Evolutionary conservation across 1,284 basidiomycete genomes (phyloP), one percentile per base, ranked within the genome.

Genomic region (Moesziomyces antarcticus): DNA sequence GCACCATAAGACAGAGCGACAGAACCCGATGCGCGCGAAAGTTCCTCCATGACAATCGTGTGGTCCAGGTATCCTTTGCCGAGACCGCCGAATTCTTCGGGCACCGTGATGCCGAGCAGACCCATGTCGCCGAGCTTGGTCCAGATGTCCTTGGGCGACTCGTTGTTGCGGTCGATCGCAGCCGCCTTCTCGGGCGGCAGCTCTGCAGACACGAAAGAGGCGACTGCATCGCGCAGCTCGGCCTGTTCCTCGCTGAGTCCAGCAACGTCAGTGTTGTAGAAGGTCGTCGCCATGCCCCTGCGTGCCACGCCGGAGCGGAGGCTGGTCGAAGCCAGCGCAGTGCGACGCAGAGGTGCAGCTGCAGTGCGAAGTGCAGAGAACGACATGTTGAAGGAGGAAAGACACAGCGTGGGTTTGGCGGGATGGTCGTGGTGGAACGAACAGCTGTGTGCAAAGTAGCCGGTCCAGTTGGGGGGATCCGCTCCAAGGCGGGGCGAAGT

Each of bases 1-100:
- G 94, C 94, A 56, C 94, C 94, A 77, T 97, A 97, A 3, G 92
- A 94, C 11, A 97, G 88, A 1, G 91, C 94, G 35, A 97, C 90
- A 3, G 92, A 93, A 22, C 93, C 94, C 7, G 93, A 95, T 8
- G 93, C 92, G 27, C 90, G 87, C 25, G 93, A 95, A 56, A 97
- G 87, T 92, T 86, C 50, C 53, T 81, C 79, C 79, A 81, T 81
- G 8, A 81, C 75, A 51, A 81, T 64, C 10, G 73, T 74, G 50
- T 81, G 79, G 27, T 81, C 79, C 1, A 81, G 45, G 46, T 81
- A 81, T 0, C 79, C 78, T 30, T 71, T 74, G 0, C 73, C 79
- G 21, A 79, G 53, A 11, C 79, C 79, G 35, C 79, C 79, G 24
- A 63, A 58, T 40, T 75, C 62, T 33, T 79, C 79, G 3, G 77